Percentiles rank a stretch among this genome's conserved stretches.
phyloP scores from a whole-genome alignment of 441 rosid species.

The Viola pubescens region DNA sequence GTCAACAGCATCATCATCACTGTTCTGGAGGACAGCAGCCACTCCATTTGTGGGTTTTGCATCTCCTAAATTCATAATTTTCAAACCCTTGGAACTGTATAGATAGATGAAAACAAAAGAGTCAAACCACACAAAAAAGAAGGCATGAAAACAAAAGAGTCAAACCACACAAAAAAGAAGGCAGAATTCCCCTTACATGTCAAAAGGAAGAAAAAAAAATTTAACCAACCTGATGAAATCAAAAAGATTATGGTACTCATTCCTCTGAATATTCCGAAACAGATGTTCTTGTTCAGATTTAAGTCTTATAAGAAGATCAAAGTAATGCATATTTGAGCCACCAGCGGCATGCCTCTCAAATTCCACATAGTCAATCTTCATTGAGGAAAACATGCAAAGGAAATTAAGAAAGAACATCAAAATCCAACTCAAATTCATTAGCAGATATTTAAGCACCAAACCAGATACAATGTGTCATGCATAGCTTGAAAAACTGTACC shows the following conservation, averaged over 20 bases:
- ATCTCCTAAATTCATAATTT: slow-evolving; percentile 84
- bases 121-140: slow-evolving; percentile 4
- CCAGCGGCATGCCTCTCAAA: slow-evolving; percentile 99
- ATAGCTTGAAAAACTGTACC: slow-evolving; percentile 30
- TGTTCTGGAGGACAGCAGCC: slow-evolving; percentile 59
- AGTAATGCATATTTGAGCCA: slow-evolving; percentile 98
- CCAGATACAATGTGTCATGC: background rate
- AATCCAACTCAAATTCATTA: background rate
- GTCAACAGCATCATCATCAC: slow-evolving; percentile 83
- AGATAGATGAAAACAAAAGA: slow-evolving; percentile 14
- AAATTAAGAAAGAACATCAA: slow-evolving; percentile 3
- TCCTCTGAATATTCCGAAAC: slow-evolving; percentile 90
- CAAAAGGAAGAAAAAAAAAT: slow-evolving; percentile 14
- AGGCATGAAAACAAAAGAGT: slow-evolving; percentile 7
- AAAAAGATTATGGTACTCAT: slow-evolving; percentile 85
- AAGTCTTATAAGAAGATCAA: slow-evolving; percentile 86
- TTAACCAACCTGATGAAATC: slow-evolving; percentile 66
- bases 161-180: slow-evolving; percentile 2
- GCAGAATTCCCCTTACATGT: background rate
- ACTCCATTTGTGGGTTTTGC: slow-evolving; percentile 53
- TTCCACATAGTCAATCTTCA: slow-evolving; percentile 88
- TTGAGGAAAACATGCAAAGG: slow-evolving; percentile 12
- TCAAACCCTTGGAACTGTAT: slow-evolving; percentile 77
- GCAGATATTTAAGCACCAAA: slow-evolving; percentile 2
- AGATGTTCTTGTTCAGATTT: slow-evolving; percentile 95